These are phyloP conservation scores for Medicago ruthenica DNA, from an alignment of 306 rosid species.

Conservation along the genomic window DNA sequence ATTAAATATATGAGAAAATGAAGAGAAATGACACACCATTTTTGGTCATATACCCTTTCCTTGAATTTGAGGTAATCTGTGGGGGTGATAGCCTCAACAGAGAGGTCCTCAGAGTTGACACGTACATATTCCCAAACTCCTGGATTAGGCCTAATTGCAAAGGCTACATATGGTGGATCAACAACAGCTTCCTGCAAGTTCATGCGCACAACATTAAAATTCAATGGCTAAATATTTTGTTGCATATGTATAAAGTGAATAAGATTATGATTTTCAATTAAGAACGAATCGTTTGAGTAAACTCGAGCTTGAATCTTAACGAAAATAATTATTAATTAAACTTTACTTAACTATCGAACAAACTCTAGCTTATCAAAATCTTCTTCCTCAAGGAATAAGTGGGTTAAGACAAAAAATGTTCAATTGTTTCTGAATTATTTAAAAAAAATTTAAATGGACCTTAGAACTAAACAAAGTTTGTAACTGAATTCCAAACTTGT, in stretches of 20 bases:
- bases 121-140: conserved; percentile 83
- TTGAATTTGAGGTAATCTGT: conserved; percentile 70
- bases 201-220: conserved; percentile 4
- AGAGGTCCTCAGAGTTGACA: conserved; percentile 70
- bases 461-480: too few species aligned
- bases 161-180: conserved; percentile 78
- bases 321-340: too few species aligned
- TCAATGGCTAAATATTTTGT: background rate
- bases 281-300: too few species aligned
- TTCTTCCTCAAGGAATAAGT: too few species aligned
- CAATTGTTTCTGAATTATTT: background rate
- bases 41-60: conserved; percentile 65
- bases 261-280: too few species aligned
- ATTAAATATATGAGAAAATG: background rate
- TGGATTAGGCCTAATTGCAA: conserved; percentile 80
- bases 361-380: too few species aligned
- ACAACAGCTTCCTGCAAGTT: conserved; percentile 83
- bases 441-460: too few species aligned
- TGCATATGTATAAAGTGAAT: background rate
- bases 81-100: conserved; percentile 63
- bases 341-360: too few species aligned
- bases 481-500: too few species aligned
- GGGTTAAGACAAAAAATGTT: too few species aligned
- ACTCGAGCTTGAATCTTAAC: too few species aligned
- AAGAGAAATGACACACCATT: conserved; percentile 56